A percentile compares a stretch with the other conserved stretches of the same genome.
These are phyloP conservation scores for Lepidium campestre DNA, from an alignment of 441 rosid species.

Conservation along the genomic window DNA sequence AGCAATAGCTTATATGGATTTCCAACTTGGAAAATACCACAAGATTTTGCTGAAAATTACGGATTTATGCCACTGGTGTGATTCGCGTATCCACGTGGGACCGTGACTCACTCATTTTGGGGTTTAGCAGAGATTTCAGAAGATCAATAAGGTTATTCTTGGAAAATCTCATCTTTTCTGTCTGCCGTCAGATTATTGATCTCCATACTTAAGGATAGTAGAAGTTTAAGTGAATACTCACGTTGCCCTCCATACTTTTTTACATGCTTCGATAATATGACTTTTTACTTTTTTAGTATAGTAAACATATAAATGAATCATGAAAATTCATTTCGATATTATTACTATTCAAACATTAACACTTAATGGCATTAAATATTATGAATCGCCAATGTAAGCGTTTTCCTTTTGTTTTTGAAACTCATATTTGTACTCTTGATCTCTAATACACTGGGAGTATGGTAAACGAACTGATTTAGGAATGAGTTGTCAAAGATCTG, in stretches of 20 bases:
- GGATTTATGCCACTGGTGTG: slow-evolving; percentile 23
- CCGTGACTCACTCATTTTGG: slow-evolving; percentile 29
- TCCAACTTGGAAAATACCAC: neutral
- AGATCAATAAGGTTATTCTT: neutral
- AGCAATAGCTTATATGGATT: slow-evolving; percentile 20
- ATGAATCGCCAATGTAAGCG: neutral
- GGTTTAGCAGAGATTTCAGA: neutral
- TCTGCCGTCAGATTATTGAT: slow-evolving; percentile 10
- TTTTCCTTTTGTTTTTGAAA: neutral
- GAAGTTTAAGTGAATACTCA: neutral
- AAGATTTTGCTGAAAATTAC: slow-evolving; percentile 8
- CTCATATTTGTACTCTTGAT: neutral
- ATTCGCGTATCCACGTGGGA: slow-evolving; percentile 27
- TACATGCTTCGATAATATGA: no score
- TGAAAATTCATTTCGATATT: neutral
- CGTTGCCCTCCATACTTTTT: neutral
- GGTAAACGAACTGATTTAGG: neutral
- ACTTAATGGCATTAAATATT: neutral
- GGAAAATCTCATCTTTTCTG: neutral
- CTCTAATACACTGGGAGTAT: no score
- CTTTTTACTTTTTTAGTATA: no score
- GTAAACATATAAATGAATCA: neutral
- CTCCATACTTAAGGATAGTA: neutral
- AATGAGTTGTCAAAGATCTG: neutral
- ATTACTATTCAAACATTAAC: neutral